These are phyloP conservation scores for Cadophora gregata DNA, from an alignment of 2,329 filamentous ascomycete genomes.

Conservation along the genomic window DNA sequence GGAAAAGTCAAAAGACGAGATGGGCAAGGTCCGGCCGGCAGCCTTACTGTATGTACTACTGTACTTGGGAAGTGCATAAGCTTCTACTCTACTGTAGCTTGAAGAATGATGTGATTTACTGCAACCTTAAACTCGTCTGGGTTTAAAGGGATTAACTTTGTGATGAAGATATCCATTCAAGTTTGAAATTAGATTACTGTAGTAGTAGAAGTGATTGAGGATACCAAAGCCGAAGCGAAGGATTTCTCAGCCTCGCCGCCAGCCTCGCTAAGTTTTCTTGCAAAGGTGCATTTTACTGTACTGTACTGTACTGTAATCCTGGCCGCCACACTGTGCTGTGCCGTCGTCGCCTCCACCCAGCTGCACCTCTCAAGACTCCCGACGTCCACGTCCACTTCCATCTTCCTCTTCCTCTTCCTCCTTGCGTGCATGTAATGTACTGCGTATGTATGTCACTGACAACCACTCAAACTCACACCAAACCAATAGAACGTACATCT, in stretches of 20 bases:
- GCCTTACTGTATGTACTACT: too few relatives aligned
- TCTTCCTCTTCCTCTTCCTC: neutral
- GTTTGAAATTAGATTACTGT: neutral
- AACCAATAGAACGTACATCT: slow-evolving; percentile 3
- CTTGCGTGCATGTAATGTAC: too few relatives aligned
- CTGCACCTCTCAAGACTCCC: neutral
- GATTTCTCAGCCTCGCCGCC: neutral
- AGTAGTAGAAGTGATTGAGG: neutral
- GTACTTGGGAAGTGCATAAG: too few relatives aligned
- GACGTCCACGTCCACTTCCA: neutral
- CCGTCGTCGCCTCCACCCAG: neutral
- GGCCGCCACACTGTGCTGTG: neutral
- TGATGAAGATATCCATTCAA: neutral
- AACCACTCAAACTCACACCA: neutral
- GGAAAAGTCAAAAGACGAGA: neutral
- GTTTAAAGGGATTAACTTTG: neutral
- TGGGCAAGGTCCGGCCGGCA: neutral
- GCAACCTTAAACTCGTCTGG: neutral
- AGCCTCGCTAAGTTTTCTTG: neutral
- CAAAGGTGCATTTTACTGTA: slow-evolving; percentile 10
- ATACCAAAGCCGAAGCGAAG: neutral
- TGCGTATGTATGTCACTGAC: neutral
- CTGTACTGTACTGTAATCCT: too few relatives aligned
- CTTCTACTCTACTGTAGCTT: neutral
- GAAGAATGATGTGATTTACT: slow-evolving; percentile 4